Evolutionary conservation across 768 basidiomycete genomes (phyloP).

Genomic region (Naematelia aurantialba): DNA sequence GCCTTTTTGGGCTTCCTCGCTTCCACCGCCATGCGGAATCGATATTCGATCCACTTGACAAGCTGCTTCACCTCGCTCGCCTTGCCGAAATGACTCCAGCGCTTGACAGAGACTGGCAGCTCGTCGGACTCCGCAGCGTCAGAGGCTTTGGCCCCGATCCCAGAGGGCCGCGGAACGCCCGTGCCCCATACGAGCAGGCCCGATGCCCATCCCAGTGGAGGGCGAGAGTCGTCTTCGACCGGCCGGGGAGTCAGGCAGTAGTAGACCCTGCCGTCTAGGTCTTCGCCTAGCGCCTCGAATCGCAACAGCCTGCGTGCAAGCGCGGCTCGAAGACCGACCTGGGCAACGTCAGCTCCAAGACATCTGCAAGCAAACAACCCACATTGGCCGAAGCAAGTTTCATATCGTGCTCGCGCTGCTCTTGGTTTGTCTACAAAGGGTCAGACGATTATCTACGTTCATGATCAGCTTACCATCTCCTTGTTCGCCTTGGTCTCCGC

Average conservation of each 20-base stretch:
- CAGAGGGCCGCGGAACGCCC: constrained; percentile 8
- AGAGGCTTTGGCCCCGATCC: background rate
- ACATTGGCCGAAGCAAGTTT: constrained; percentile 15
- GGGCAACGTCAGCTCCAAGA: background rate
- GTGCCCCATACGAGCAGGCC: constrained; percentile 31
- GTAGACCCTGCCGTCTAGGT: constrained; percentile 33
- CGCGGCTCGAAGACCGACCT: constrained; percentile 26
- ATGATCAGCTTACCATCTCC: constrained; percentile 15
- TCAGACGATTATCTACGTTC: background rate
- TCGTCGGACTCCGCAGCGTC: constrained; percentile 9
- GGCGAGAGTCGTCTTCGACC: constrained; percentile 23
- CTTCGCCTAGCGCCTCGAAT: constrained; percentile 26
- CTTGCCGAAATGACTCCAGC: constrained; percentile 38
- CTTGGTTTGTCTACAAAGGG: constrained; percentile 8
- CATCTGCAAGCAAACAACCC: constrained; percentile 1
- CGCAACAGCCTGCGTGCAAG: constrained; percentile 16
- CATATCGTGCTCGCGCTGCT: constrained; percentile 14
- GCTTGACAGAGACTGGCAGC: constrained; percentile 13
- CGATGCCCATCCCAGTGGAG: constrained; percentile 34
- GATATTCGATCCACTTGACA: constrained; percentile 23
- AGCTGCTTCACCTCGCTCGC: constrained; percentile 17
- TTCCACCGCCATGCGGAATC: constrained; percentile 10
- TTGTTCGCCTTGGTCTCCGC: constrained; percentile 23
- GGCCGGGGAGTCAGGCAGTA: constrained; percentile 20
- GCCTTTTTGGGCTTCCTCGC: constrained; percentile 10